Percentiles rank a stretch among this genome's conserved stretches.
Evolutionary conservation across 495 filamentous ascomycete species (phyloP).

Genomic region (Schizothecium vesticola): DNA sequence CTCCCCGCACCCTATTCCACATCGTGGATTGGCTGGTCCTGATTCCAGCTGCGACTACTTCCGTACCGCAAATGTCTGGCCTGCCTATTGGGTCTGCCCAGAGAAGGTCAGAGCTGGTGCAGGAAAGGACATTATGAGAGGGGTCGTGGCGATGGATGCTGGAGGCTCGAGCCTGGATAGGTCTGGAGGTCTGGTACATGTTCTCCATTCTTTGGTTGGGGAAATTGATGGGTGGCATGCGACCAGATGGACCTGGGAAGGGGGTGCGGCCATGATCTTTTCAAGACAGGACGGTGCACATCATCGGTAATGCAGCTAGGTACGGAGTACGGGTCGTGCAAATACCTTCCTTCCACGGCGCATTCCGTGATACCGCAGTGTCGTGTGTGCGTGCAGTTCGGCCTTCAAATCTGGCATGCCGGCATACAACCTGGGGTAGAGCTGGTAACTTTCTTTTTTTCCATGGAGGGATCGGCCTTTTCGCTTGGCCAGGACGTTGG

Average conservation of each 20-base stretch:
- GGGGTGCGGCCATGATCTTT: background rate
- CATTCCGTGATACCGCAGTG: background rate
- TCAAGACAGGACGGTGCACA: background rate
- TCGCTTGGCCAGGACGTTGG: background rate
- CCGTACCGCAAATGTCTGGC: background rate
- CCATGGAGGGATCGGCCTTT: background rate
- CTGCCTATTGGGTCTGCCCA: conserved; percentile 15
- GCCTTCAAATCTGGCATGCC: background rate
- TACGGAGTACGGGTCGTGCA: background rate
- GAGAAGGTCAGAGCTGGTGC: conserved; percentile 11
- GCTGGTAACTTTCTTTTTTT: background rate
- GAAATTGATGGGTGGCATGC: background rate
- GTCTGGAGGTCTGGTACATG: background rate
- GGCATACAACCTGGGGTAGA: background rate
- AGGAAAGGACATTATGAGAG: background rate
- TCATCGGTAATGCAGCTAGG: background rate
- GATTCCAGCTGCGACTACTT: background rate
- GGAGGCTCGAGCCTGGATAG: background rate
- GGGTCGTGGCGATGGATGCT: conserved; percentile 1
- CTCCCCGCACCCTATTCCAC: conserved; percentile 18
- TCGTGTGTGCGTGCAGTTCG: background rate
- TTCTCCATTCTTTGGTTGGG: background rate
- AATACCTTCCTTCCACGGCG: background rate
- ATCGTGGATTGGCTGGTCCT: conserved; percentile 19
- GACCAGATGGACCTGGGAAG: background rate